phyloP scores from a whole-genome alignment of 2,329 filamentous ascomycete species.

The Talaromyces sp. region DNA sequence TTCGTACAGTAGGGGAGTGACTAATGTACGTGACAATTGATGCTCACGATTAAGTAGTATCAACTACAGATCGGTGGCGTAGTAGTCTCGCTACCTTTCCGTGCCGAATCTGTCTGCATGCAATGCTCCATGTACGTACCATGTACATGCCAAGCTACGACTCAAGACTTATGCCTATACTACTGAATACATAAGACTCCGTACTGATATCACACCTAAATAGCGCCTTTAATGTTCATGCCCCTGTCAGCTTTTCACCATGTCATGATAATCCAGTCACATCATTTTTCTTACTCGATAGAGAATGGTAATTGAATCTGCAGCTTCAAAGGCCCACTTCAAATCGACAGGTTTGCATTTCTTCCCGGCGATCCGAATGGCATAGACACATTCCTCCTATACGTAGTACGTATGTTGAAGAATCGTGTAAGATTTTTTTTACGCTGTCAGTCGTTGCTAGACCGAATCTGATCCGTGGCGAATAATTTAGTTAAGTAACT shows the following conservation, averaged over 20 bases:
- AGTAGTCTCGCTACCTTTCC: background rate
- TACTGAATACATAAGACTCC: too few species aligned
- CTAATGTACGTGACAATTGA: conserved; percentile 3
- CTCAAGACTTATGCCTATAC: background rate
- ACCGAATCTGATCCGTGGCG: background rate
- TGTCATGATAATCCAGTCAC: background rate
- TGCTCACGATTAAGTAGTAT: background rate
- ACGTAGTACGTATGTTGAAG: too few species aligned
- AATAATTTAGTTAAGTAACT: too few species aligned
- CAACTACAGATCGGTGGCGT: conserved; percentile 8
- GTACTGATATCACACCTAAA: too few species aligned
- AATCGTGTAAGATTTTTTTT: background rate
- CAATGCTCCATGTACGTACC: background rate
- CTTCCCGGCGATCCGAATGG: background rate
- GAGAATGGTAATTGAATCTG: background rate
- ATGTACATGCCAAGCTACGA: background rate
- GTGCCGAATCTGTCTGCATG: conserved; percentile 11
- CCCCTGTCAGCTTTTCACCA: background rate
- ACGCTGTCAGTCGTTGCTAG: background rate
- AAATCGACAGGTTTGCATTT: background rate
- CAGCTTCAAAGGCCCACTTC: background rate
- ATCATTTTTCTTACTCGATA: conserved; percentile 1
- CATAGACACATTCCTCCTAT: too few species aligned
- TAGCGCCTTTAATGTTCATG: too few species aligned
- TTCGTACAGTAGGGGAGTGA: background rate